These are phyloP conservation scores for Nicotiana obtusifolia DNA, from an alignment of 257 asterid genomes.

Conservation along the genomic window DNA sequence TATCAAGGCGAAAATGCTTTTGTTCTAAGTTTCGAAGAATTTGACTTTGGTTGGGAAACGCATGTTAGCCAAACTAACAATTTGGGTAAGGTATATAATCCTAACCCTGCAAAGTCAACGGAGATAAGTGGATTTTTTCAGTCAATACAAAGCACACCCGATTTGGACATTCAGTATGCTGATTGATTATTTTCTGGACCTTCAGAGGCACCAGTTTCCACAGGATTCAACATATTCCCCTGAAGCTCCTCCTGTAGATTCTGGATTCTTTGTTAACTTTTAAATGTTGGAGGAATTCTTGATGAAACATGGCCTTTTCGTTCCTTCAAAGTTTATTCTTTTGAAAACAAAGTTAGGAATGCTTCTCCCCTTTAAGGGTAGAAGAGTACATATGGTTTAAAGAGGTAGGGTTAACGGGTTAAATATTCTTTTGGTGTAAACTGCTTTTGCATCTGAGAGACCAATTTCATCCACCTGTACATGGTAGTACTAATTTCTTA, in stretches of 20 bases:
- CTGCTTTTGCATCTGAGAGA: neutral
- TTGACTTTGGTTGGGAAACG: slow-evolving; percentile 23
- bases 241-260: slow-evolving; percentile 31
- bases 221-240: slow-evolving; percentile 35
- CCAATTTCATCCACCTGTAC: neutral
- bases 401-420: neutral
- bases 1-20: slow-evolving; percentile 21
- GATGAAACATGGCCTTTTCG: neutral
- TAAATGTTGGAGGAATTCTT: slow-evolving; percentile 3
- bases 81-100: slow-evolving; percentile 17
- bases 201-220: neutral
- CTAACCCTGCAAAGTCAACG: slow-evolving; percentile 10
- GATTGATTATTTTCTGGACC: slow-evolving; percentile 37
- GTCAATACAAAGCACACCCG: slow-evolving; percentile 21
- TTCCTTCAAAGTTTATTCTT: slow-evolving; percentile 1
- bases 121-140: slow-evolving; percentile 18
- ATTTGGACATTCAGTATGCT: slow-evolving; percentile 26
- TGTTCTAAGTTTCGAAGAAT: slow-evolving; percentile 15
- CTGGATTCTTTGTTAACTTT: slow-evolving; percentile 35
- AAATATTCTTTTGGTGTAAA: slow-evolving; percentile 2
- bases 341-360: neutral
- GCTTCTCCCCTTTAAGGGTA: slow-evolving; percentile 1
- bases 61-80: slow-evolving; percentile 19
- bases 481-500: neutral
- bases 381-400: slow-evolving; percentile 3